Base-by-base conservation (phyloP, 1,284 basidiomycete genomes). In the Cystobasidium sp. region DNA sequence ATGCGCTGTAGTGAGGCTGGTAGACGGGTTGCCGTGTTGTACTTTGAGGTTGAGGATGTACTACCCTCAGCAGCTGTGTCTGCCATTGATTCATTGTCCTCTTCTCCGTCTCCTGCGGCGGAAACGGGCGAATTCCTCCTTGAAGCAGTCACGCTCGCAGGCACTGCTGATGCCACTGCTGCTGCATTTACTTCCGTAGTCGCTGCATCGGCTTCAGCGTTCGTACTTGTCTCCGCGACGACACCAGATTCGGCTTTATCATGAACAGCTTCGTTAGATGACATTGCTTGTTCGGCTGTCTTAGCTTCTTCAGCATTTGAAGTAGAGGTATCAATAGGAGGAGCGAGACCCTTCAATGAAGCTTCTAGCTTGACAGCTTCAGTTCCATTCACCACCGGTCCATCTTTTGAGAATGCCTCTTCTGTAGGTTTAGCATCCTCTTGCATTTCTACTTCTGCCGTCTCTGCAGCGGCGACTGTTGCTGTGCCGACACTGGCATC, bases 1-100 rank as follows among this genome's bases (percentile, higher is more conserved):
- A 73, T 73, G 6, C 70, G 37, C 37, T 73, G 62, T 18, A 73
- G 24, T n/a, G 56, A 56, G 9, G 52, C 47, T 18, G 72, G 51
- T 20, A 76, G 51, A 14, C 59, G 49, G 12, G 64, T 55, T 24
- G 49, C 46, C 20, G 66, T 41, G 20, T 61, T 53, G 24, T 62
- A 43, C 22, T 53, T 55, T 22, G 44, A 43, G 9, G 37, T 20
- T n/a, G 37, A 39, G 41, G 39, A 52, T 46, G 43, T 22, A 20
- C 22, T 53, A 22, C 58, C 53, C 16, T 31, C 47, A 12, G 47
- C 53, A 7, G 46, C 52, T 9, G 67, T 47, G 39, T 18, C 52
- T 7, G 39, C 56, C 49, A 59, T 56, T 18, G 43, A 59, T 22
- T 68, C 67, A 44, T 67, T 37, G n/a, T 66, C 70, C 5, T 73